Conservation (phyloP, 345 rosid species). For the Syzygium aromaticum region DNA sequence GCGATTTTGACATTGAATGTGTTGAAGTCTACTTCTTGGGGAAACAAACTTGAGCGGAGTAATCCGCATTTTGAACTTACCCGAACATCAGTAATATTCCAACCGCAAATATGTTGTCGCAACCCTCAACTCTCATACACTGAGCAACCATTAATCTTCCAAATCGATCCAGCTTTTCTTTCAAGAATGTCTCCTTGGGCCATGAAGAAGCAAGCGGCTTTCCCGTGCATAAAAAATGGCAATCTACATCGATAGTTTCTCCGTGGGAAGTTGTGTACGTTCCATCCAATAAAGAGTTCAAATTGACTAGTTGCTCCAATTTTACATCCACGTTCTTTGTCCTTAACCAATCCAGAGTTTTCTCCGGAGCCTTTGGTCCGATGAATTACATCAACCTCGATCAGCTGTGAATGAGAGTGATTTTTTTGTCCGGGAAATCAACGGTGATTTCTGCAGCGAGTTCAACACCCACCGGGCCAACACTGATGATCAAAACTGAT, state of each 20-base stretch:
- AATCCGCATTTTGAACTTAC: slow-evolving; percentile 15
- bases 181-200: slow-evolving; percentile 27
- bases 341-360: slow-evolving; percentile 42
- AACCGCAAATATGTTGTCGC: slow-evolving; percentile 34
- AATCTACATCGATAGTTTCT: slow-evolving; percentile 38
- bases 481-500: slow-evolving; percentile 25
- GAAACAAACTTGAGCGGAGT: neutral
- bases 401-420: slow-evolving; percentile 46
- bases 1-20: neutral
- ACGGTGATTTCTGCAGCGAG: slow-evolving; percentile 32
- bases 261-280: slow-evolving; percentile 18
- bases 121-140: slow-evolving; percentile 26
- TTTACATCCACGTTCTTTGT: slow-evolving; percentile 36
- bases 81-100: slow-evolving; percentile 42
- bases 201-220: slow-evolving; percentile 42
- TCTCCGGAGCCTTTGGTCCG: slow-evolving; percentile 41
- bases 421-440: slow-evolving; percentile 43
- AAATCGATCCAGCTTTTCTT: slow-evolving; percentile 20
- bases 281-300: slow-evolving; percentile 2
- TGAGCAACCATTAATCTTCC: slow-evolving; percentile 52
- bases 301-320: slow-evolving; percentile 23
- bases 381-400: slow-evolving; percentile 45
- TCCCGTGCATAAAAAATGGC: slow-evolving; percentile 44
- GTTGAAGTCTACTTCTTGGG: neutral
- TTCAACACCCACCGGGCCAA: slow-evolving; percentile 35